Conservation (phyloP, 192 early-diverging fungal species). For the Rhizophagus prolifer region DNA sequence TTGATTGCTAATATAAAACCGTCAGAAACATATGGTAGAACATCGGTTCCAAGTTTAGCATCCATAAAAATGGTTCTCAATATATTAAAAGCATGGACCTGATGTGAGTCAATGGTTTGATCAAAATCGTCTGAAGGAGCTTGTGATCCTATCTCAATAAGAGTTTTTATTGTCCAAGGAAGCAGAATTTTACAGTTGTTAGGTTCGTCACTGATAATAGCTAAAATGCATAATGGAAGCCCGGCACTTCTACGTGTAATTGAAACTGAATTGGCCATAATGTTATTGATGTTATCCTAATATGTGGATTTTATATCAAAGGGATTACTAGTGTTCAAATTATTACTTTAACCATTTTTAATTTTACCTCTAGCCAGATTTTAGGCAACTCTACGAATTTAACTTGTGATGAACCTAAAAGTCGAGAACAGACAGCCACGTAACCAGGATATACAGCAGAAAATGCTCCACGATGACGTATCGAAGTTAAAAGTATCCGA, state of each 20-base stretch:
- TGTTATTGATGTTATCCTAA: constrained; percentile 67
- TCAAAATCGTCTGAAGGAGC: constrained; percentile 44
- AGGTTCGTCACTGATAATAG: constrained; percentile 72
- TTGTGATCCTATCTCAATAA: constrained; percentile 64
- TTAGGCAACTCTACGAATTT: constrained; percentile 56
- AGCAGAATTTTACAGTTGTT: constrained; percentile 60
- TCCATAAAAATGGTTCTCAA: constrained; percentile 82
- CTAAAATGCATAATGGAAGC: constrained; percentile 83
- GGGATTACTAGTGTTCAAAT: not conserved
- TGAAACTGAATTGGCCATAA: constrained; percentile 74
- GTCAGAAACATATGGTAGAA: constrained; percentile 74
- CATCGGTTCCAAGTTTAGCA: constrained; percentile 69
- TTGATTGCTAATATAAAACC: constrained; percentile 76
- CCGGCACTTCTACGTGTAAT: constrained; percentile 92
- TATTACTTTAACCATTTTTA: not conserved
- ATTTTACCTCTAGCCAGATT: constrained; percentile 70
- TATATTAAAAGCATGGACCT: constrained; percentile 94
- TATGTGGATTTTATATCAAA: not conserved
- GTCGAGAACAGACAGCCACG: constrained; percentile 63
- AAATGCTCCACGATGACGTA: constrained; percentile 92
- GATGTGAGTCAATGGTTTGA: constrained; percentile 77
- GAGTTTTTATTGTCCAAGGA: constrained; percentile 62
- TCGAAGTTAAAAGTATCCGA: constrained; percentile 59
- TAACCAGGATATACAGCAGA: constrained; percentile 83
- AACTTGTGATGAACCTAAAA: constrained; percentile 57